Evolutionary conservation across 202 grass and related monocot genomes (phyloP).

Genomic region (Setaria viridis): DNA sequence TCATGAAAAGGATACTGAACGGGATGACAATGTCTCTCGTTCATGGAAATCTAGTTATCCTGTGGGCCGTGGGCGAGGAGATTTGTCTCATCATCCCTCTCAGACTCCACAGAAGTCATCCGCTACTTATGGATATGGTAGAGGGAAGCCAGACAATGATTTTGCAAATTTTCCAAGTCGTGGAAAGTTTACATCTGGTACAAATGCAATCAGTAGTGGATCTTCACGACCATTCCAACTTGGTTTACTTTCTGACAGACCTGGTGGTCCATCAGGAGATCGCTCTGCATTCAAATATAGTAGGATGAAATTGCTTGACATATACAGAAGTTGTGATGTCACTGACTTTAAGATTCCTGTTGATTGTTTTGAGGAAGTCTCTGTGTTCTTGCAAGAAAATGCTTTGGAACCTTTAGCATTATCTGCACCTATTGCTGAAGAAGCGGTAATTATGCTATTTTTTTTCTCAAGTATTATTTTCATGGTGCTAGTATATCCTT

Average conservation of each 20-base stretch:
- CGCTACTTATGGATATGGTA: constrained; percentile 69
- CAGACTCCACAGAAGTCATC: constrained; percentile 57
- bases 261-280: constrained; percentile 73
- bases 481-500: neutral
- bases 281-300: constrained; percentile 72
- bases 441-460: constrained; percentile 65
- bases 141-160: constrained; percentile 69
- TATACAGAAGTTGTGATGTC: constrained; percentile 83
- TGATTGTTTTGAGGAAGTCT: constrained; percentile 71
- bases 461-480: constrained; percentile 43
- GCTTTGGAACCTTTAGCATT: constrained; percentile 85
- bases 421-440: constrained; percentile 79
- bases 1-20: constrained; percentile 82
- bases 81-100: constrained; percentile 59
- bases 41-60: constrained; percentile 87
- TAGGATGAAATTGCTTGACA: constrained; percentile 96
- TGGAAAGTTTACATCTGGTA: constrained; percentile 68
- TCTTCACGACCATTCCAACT: constrained; percentile 66
- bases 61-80: constrained; percentile 72
- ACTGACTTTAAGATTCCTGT: constrained; percentile 62
- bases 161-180: constrained; percentile 53
- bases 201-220: constrained; percentile 52
- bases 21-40: constrained; percentile 75
- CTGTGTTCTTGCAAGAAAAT: constrained; percentile 63
- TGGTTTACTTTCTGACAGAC: constrained; percentile 71